These are phyloP conservation scores for Ocimum tenuiflorum DNA, from an alignment of 257 asterid species.

Conservation along the genomic window DNA sequence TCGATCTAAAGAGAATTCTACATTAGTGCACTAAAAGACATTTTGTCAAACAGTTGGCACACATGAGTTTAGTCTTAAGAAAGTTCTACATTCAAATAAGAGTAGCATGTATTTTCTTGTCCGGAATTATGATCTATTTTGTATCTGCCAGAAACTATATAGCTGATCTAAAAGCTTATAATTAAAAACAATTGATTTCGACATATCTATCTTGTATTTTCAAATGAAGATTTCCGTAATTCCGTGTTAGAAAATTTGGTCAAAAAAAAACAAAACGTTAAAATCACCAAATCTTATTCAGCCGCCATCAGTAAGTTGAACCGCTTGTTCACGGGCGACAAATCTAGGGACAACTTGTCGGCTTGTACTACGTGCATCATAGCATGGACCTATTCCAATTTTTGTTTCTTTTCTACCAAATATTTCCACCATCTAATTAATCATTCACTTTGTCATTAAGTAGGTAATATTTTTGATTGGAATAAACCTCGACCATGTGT, in stretches of 20 bases:
- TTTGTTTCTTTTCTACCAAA: neutral
- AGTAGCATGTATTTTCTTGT: no score
- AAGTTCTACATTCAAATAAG: no score
- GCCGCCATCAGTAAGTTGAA: neutral
- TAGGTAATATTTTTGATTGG: no score
- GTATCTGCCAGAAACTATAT: neutral
- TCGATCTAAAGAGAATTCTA: no score
- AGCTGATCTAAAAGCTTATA: no score
- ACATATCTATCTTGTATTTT: neutral
- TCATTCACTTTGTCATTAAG: no score
- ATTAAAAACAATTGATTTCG: neutral
- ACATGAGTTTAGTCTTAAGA: no score
- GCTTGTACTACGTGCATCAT: conserved; percentile 28
- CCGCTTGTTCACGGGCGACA: conserved; percentile 18
- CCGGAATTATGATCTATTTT: no score
- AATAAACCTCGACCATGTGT: no score
- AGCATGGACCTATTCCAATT: conserved; percentile 16
- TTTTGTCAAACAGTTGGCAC: no score
- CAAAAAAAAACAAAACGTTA: neutral
- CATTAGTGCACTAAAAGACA: no score
- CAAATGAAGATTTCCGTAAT: neutral
- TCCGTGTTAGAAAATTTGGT: neutral
- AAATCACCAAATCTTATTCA: conserved; percentile 6
- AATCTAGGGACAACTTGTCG: conserved; percentile 26
- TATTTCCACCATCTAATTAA: neutral